These are phyloP conservation scores for Allodekkera sacchari DNA, from an alignment of 805 yeast species.

Conservation along the genomic window DNA sequence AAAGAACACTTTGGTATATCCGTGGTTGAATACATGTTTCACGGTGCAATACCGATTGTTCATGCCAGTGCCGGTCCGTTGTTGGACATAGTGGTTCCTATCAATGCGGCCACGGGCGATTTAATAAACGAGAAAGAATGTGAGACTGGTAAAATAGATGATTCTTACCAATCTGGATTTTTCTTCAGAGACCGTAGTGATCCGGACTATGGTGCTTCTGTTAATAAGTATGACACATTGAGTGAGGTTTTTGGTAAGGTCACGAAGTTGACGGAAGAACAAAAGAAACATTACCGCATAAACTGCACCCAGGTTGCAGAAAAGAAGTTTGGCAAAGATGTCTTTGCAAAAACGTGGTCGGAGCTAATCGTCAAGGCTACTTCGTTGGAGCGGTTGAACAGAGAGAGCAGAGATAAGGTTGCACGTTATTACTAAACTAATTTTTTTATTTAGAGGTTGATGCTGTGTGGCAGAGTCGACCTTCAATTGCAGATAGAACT, in stretches of 20 bases:
- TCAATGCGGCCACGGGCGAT: conserved; percentile 27
- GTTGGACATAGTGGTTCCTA: conserved; percentile 70
- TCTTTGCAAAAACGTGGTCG: conserved; percentile 18
- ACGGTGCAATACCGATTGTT: conserved; percentile 80
- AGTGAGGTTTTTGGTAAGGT: conserved; percentile 37
- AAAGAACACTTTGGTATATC: conserved; percentile 98
- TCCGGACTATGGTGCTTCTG: conserved; percentile 46
- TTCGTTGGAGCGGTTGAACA: conserved; percentile 14
- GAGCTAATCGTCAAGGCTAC: conserved; percentile 7
- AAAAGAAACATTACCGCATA: conserved; percentile 12
- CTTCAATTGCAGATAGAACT: no score
- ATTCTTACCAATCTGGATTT: conserved; percentile 53
- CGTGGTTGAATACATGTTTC: conserved; percentile 84
- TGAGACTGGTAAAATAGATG: not conserved
- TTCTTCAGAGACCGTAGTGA: conserved; percentile 66
- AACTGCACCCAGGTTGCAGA: conserved; percentile 18
- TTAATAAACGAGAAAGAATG: conserved; percentile 9
- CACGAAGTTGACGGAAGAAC: conserved; percentile 7
- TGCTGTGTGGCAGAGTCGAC: no score
- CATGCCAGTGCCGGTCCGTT: conserved; percentile 97
- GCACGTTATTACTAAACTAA: conserved; percentile 9
- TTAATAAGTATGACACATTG: conserved; percentile 27
- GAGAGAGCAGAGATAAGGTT: conserved; percentile 20
- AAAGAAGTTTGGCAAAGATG: conserved; percentile 19
- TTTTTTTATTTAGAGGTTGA: conserved; percentile 3